Percentiles rank a stretch among this genome's conserved stretches.
Evolutionary conservation across 768 basidiomycete genomes (phyloP).

Genomic region (Inosperma sp.): DNA sequence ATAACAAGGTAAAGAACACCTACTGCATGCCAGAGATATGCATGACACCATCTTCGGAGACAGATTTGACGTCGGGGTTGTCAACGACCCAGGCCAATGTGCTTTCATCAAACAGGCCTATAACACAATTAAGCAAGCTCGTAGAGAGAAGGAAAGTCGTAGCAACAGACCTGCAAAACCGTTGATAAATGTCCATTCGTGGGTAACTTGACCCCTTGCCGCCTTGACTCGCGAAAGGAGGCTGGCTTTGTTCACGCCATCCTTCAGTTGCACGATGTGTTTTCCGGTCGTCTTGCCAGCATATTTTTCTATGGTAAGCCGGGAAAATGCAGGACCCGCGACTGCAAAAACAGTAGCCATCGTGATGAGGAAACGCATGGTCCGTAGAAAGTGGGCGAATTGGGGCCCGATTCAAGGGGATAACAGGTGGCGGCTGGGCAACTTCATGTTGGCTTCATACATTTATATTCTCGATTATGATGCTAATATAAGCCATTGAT

Average conservation of each 20-base stretch:
- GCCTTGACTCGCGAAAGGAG: slow-evolving; percentile 1
- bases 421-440: no score
- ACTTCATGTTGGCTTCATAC: no score
- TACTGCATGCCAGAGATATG: slow-evolving; percentile 23
- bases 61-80: slow-evolving; percentile 23
- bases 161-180: slow-evolving; percentile 28
- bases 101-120: slow-evolving; percentile 19
- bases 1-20: background rate
- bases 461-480: no score
- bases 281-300: slow-evolving; percentile 4
- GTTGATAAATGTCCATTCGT: slow-evolving; percentile 28
- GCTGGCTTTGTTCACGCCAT: background rate
- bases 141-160: background rate
- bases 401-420: no score
- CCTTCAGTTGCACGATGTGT: slow-evolving; percentile 11
- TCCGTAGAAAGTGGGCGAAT: no score
- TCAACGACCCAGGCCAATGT: slow-evolving; percentile 24
- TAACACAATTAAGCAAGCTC: background rate
- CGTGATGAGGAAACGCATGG: slow-evolving; percentile 10
- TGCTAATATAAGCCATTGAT: no score
- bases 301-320: slow-evolving; percentile 9
- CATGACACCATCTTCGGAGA: slow-evolving; percentile 31
- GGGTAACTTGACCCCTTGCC: slow-evolving; percentile 4
- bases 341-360: slow-evolving; percentile 6
- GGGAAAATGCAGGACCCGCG: slow-evolving; percentile 5